phyloP scores from a whole-genome alignment of 1,284 basidiomycete species.

The Entoloma clypeatum region DNA sequence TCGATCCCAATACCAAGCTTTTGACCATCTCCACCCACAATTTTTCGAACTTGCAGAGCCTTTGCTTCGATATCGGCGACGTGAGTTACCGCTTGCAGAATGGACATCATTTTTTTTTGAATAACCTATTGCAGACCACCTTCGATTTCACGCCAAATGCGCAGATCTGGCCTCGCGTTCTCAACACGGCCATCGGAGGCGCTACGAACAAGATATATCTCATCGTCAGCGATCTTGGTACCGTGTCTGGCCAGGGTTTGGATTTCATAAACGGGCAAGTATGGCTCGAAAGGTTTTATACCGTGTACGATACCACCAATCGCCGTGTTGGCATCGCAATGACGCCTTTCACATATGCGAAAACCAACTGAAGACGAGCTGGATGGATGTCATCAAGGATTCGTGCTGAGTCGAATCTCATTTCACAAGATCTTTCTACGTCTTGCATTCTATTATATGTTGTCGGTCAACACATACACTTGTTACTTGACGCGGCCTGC shows the following conservation, averaged over 20 bases:
- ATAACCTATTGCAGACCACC: constrained; percentile 24
- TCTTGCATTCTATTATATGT: too few species aligned
- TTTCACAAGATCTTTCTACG: too few species aligned
- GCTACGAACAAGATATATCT: constrained; percentile 43
- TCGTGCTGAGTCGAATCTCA: too few species aligned
- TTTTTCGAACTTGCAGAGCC: constrained; percentile 46
- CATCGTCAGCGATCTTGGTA: constrained; percentile 42
- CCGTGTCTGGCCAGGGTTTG: constrained; percentile 38
- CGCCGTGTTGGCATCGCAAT: constrained; percentile 53
- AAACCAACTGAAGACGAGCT: constrained; percentile 53
- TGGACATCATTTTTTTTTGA: background rate
- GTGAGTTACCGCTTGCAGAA: too few species aligned
- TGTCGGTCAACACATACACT: too few species aligned
- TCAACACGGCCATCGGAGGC: constrained; percentile 51
- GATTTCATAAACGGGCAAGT: constrained; percentile 52
- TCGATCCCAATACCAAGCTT: constrained; percentile 51
- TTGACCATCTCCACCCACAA: constrained; percentile 50
- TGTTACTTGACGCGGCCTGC: too few species aligned
- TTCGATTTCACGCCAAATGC: constrained; percentile 53
- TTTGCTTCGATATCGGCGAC: constrained; percentile 51
- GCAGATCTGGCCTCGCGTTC: constrained; percentile 55
- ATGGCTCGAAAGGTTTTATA: constrained; percentile 67
- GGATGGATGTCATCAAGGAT: too few species aligned
- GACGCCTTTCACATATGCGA: constrained; percentile 51
- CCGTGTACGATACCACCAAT: constrained; percentile 59